These are phyloP conservation scores for Avena eriantha DNA, from an alignment of 176 grass and related monocot species.

Conservation along the genomic window DNA sequence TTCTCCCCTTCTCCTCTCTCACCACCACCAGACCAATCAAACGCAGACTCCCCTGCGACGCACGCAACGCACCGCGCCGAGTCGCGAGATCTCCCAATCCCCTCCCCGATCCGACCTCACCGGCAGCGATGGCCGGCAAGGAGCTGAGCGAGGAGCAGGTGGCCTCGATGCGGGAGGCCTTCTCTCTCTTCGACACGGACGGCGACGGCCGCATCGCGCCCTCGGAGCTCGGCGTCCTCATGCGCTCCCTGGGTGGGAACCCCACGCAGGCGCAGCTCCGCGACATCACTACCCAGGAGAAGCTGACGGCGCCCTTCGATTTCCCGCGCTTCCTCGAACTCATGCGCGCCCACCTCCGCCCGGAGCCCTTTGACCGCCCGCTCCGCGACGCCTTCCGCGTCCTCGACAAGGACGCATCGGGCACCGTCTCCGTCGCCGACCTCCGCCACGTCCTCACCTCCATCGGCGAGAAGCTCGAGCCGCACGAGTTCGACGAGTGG, in stretches of 20 bases:
- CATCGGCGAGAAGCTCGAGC: slow-evolving; percentile 98
- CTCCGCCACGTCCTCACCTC: slow-evolving; percentile 95
- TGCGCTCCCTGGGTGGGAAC: slow-evolving; percentile 91
- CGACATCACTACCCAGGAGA: slow-evolving; percentile 77
- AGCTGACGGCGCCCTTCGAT: slow-evolving; percentile 81
- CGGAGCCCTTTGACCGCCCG: slow-evolving; percentile 88
- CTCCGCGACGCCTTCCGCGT: slow-evolving; percentile 96
- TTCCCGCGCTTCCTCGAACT: slow-evolving; percentile 90
- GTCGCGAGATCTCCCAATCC: slow-evolving; percentile 36
- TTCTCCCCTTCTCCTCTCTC: neutral
- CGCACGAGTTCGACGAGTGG: slow-evolving; percentile 98
- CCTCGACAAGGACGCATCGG: slow-evolving; percentile 95
- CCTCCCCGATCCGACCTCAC: neutral
- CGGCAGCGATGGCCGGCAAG: slow-evolving; percentile 71
- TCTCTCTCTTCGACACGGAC: slow-evolving; percentile 96
- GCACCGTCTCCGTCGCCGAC: slow-evolving; percentile 84
- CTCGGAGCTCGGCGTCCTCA: slow-evolving; percentile 91
- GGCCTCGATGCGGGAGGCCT: slow-evolving; percentile 90
- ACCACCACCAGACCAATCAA: slow-evolving; percentile 17
- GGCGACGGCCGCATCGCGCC: slow-evolving; percentile 88
- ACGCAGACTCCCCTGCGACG: slow-evolving; percentile 12
- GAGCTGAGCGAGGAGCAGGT: slow-evolving; percentile 90
- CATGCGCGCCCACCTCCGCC: slow-evolving; percentile 82
- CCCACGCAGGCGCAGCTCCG: slow-evolving; percentile 91
- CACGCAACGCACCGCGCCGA: slow-evolving; percentile 1